A percentile compares a stretch with the other conserved stretches of the same genome.
Evolutionary conservation across 2,329 filamentous ascomycete species (phyloP).

Genomic region (Ophiostoma sp.): DNA sequence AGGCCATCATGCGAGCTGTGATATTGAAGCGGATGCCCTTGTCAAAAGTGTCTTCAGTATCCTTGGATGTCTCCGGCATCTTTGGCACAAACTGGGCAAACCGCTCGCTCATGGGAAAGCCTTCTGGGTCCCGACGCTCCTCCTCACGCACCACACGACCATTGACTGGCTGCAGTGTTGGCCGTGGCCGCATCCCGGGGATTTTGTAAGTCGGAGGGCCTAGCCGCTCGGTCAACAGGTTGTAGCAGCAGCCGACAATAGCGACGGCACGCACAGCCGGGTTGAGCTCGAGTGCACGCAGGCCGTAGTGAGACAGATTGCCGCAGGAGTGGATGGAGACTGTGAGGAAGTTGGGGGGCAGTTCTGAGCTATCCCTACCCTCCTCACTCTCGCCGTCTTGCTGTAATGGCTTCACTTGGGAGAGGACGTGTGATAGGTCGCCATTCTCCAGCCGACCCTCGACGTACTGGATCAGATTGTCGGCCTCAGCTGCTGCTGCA

Average conservation of each 20-base stretch:
- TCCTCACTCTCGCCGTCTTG: constrained; percentile 38
- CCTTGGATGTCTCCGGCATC: constrained; percentile 33
- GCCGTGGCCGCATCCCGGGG: constrained; percentile 63
- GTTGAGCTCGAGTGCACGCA: constrained; percentile 82
- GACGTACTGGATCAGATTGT: constrained; percentile 74
- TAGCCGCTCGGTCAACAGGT: constrained; percentile 86
- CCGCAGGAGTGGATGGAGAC: constrained; percentile 97
- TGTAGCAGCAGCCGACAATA: constrained; percentile 98
- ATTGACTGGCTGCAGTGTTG: constrained; percentile 64
- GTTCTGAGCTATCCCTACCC: background rate
- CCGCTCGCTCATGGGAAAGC: constrained; percentile 85
- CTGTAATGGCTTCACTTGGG: constrained; percentile 61
- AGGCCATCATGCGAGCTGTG: constrained; percentile 96
- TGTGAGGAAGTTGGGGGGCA: constrained; percentile 64
- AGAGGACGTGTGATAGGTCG: constrained; percentile 67
- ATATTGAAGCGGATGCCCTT: constrained; percentile 84
- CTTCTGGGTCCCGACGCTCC: constrained; percentile 77
- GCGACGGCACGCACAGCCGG: constrained; percentile 84
- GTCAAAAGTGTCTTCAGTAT: constrained; percentile 47
- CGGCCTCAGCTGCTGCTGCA: constrained; percentile 54
- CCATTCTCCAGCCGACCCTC: constrained; percentile 73
- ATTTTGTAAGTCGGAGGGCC: constrained; percentile 85
- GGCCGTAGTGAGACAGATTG: constrained; percentile 92
- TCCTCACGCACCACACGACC: constrained; percentile 69
- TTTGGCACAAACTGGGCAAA: constrained; percentile 55